Conservation (phyloP, 2,329 filamentous ascomycete species). For the Beauveria sp. region DNA sequence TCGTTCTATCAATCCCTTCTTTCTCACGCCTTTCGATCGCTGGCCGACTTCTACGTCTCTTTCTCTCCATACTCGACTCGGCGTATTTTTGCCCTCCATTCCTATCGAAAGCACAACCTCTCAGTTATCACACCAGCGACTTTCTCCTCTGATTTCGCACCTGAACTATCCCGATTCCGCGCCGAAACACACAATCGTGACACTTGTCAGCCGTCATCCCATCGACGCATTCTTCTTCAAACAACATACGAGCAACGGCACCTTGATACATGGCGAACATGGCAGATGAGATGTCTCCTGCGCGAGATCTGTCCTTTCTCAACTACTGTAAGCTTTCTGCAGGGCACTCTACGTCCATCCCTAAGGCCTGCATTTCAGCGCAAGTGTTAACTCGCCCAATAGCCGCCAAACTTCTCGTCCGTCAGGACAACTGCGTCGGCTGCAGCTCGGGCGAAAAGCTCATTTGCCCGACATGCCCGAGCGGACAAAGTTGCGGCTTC, state of each 20-base stretch:
- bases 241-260: neutral
- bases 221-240: neutral
- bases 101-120: neutral
- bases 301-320: constrained; percentile 6
- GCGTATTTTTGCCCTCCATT: neutral
- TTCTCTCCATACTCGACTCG: neutral
- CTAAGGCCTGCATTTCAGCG: neutral
- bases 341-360: neutral
- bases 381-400: neutral
- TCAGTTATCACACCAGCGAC: too few species aligned
- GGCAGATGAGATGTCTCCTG: neutral
- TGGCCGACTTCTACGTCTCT: constrained; percentile 12
- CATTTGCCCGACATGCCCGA: constrained; percentile 37
- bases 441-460: constrained; percentile 35
- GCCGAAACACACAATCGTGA: neutral
- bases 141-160: too few species aligned
- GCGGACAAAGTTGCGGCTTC: constrained; percentile 36
- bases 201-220: neutral
- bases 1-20: constrained; percentile 28
- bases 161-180: neutral
- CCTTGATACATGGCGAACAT: neutral
- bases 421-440: constrained; percentile 36
- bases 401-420: constrained; percentile 25
- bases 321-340: constrained; percentile 2
- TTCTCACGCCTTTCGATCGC: constrained; percentile 13